Evolutionary conservation across 352 stramenopile species (phyloP).

Genomic region (Stephanocyclus meneghinianus): DNA sequence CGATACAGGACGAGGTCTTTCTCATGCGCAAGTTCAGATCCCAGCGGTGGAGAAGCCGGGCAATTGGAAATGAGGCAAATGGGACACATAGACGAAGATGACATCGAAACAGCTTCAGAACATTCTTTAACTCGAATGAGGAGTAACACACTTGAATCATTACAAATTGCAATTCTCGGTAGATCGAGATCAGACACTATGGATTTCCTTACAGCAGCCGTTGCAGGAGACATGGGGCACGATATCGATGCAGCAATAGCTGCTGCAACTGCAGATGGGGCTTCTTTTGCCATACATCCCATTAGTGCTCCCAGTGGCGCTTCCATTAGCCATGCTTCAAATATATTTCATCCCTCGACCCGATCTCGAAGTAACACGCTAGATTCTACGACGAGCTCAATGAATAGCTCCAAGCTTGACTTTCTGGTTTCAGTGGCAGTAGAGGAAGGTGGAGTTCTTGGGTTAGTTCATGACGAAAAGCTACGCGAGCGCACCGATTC

Average conservation of each 20-base stretch:
- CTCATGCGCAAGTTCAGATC: conserved; percentile 27
- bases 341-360: neutral
- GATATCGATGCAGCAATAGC: conserved; percentile 44
- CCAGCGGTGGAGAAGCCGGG: conserved; percentile 3
- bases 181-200: conserved; percentile 45
- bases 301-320: conserved; percentile 47
- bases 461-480: conserved; percentile 15
- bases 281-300: conserved; percentile 39
- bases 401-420: conserved; percentile 52
- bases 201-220: conserved; percentile 49
- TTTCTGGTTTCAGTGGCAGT: conserved; percentile 46
- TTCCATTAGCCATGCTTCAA: conserved; percentile 11
- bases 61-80: conserved; percentile 4
- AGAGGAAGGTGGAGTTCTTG: conserved; percentile 30
- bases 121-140: conserved; percentile 10
- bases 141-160: conserved; percentile 44
- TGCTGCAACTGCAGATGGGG: conserved; percentile 25
- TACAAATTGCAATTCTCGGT: conserved; percentile 18
- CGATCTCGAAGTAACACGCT: conserved; percentile 40
- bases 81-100: conserved; percentile 14
- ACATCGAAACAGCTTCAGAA: conserved; percentile 26
- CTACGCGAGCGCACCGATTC: conserved; percentile 27
- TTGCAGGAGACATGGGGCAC: conserved; percentile 49
- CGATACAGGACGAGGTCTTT: conserved; percentile 42
- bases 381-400: conserved; percentile 40